Base-by-base conservation (phyloP, 2,329 filamentous ascomycete species). In the Penicillium oxalicum region DNA sequence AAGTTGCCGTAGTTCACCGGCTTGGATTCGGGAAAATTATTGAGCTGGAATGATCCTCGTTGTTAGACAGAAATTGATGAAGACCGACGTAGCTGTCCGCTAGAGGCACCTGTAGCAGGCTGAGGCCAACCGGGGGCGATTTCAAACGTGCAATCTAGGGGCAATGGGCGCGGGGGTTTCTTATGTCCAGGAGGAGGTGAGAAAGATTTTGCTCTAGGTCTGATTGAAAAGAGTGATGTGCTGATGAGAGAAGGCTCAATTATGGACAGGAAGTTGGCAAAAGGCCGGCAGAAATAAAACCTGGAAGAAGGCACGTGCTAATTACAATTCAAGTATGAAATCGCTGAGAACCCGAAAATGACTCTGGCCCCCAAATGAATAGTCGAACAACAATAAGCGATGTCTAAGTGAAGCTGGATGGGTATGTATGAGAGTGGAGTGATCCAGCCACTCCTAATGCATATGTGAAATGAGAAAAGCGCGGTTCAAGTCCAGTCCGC, bases 391-490 rank as follows among this genome's bases (percentile, higher is more conserved):
- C 28, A 40, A 32, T 12, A 33, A 43, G 24, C 25, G 45, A 9
- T 27, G 41, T 41, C 34, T 45, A 27, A 36, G 44, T 40, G 26
- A 25, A 25, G 13, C 18, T 12, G 12, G 18, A 27, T 38, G 34
- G 37, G 25, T 52, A 42, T 57, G 52, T 53, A 46, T 55, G 51
- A 39, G 36, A 29, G 13, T 42, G 40, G 47, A 59, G 52, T 56
- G 57, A 54, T 50, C 52, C 53, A 54, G 56, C 54, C 56, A 59
- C 55, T 59, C 50, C 40, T 35, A 42, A 55, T 52, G 48, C 50
- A 53, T 42, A 32, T n/a, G 28, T 38, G 35, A 40, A 12, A 36
- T 36, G n/a, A 44, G 36, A 39, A 4, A 27, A 42, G 28, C 13
- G n/a, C 27, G 5, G 18, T 26, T 7, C 6, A 39, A 34, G 5